Percentiles rank a stretch among this genome's conserved stretches.
These are phyloP conservation scores for Ogataea populi-albae DNA, from an alignment of 805 yeast genomes.

Conservation along the genomic window DNA sequence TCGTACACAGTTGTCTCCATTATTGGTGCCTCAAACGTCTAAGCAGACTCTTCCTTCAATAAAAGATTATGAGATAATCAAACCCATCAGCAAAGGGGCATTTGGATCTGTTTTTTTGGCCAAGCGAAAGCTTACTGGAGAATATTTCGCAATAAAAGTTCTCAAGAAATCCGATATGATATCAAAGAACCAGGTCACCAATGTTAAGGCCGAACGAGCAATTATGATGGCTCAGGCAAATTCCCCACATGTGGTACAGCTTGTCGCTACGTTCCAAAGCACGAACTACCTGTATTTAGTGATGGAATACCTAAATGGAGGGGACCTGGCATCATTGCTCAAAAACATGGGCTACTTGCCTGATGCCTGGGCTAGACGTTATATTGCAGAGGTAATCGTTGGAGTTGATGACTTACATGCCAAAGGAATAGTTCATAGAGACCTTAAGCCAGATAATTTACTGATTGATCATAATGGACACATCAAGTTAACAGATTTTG, in stretches of 20 bases:
- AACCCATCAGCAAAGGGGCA: slow-evolving; percentile 96
- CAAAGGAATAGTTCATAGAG: slow-evolving; percentile 90
- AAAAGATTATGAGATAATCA: slow-evolving; percentile 82
- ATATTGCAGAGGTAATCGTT: slow-evolving; percentile 84
- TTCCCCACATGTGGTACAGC: slow-evolving; percentile 87
- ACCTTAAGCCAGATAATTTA: slow-evolving; percentile 90
- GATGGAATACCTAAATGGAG: slow-evolving; percentile 96
- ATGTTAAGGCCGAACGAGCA: slow-evolving; percentile 92
- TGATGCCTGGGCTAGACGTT: slow-evolving; percentile 80
- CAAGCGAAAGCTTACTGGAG: slow-evolving; percentile 81
- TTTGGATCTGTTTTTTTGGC: slow-evolving; percentile 94
- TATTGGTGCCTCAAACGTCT: slow-evolving; percentile 61
- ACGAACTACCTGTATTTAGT: slow-evolving; percentile 83
- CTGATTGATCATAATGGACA: slow-evolving; percentile 86
- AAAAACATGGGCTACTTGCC: slow-evolving; percentile 81
- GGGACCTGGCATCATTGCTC: slow-evolving; percentile 86
- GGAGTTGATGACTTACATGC: slow-evolving; percentile 89
- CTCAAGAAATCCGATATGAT: slow-evolving; percentile 93
- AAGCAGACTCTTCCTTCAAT: slow-evolving; percentile 66
- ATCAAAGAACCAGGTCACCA: slow-evolving; percentile 92
- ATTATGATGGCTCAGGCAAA: slow-evolving; percentile 97
- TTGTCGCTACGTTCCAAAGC: slow-evolving; percentile 86
- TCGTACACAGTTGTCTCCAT: slow-evolving; percentile 77
- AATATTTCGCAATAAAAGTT: slow-evolving; percentile 91
- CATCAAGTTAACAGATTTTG: slow-evolving; percentile 91